Evolutionary conservation across 2,329 filamentous ascomycete species (phyloP).

Genomic region (Emmonsiellopsis sp.): DNA sequence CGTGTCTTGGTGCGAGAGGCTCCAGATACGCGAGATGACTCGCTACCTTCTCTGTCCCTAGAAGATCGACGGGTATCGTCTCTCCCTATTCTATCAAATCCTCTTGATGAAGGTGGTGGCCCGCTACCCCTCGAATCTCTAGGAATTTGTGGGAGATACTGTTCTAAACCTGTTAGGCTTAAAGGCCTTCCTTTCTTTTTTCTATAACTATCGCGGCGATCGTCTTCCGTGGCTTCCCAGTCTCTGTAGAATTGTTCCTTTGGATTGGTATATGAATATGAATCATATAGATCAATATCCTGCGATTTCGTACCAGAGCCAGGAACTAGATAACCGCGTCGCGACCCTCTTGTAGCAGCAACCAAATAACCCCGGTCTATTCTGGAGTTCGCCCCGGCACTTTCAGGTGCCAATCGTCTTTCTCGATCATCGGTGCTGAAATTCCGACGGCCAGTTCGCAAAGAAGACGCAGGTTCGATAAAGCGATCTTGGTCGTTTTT

Average conservation of each 20-base stretch:
- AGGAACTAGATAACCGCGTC: slow-evolving; percentile 8
- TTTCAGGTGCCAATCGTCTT: background rate
- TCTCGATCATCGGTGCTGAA: slow-evolving; percentile 15
- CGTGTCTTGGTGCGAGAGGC: slow-evolving; percentile 26
- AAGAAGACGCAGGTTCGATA: slow-evolving; percentile 21
- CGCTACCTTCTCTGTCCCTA: slow-evolving; percentile 18
- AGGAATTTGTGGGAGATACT: slow-evolving; percentile 17
- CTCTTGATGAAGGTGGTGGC: slow-evolving; percentile 29
- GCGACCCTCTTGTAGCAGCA: slow-evolving; percentile 11
- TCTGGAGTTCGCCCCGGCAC: slow-evolving; percentile 1
- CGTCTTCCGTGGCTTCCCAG: slow-evolving; percentile 23
- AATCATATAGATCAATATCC: slow-evolving; percentile 32
- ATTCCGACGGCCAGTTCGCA: slow-evolving; percentile 21
- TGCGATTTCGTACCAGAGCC: slow-evolving; percentile 14
- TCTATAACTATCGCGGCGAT: slow-evolving; percentile 21
- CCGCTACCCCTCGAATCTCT: slow-evolving; percentile 13
- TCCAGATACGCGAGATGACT: slow-evolving; percentile 27
- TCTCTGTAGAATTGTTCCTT: slow-evolving; percentile 39
- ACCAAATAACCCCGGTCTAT: slow-evolving; percentile 19
- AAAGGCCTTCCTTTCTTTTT: slow-evolving; percentile 24
- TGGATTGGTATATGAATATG: slow-evolving; percentile 39
- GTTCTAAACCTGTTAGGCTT: slow-evolving; percentile 31
- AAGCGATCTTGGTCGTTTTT: slow-evolving; percentile 24
- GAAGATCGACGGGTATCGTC: slow-evolving; percentile 10
- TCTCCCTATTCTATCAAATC: slow-evolving; percentile 21